These are phyloP conservation scores for California macrophylla DNA, from an alignment of 441 rosid genomes.

Conservation along the genomic window DNA sequence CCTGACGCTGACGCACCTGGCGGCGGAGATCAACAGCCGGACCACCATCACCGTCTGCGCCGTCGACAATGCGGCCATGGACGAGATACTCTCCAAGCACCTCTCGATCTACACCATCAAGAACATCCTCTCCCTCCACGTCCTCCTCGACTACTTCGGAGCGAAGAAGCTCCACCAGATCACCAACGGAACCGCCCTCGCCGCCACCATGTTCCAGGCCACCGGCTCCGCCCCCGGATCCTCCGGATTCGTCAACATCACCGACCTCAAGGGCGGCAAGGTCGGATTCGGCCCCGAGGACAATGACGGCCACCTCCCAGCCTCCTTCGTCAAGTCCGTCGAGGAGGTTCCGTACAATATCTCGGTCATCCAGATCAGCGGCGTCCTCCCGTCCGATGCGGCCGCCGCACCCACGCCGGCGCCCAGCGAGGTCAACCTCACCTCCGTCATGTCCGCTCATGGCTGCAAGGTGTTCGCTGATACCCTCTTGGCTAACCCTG, in stretches of 20 bases:
- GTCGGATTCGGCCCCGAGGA: slow-evolving; percentile 71
- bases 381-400: slow-evolving; percentile 12
- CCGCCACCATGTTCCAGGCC: slow-evolving; percentile 85
- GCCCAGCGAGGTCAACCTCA: slow-evolving; percentile 57
- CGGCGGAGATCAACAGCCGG: slow-evolving; percentile 71
- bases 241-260: slow-evolving; percentile 74
- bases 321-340: slow-evolving; percentile 57
- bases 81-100: slow-evolving; percentile 43
- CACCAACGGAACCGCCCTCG: slow-evolving; percentile 61
- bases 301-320: slow-evolving; percentile 40
- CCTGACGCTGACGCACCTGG: slow-evolving; percentile 70
- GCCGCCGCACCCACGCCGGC: slow-evolving; percentile 66
- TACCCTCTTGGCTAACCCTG: slow-evolving; percentile 47
- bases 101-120: slow-evolving; percentile 64
- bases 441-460: slow-evolving; percentile 71
- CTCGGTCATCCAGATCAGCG: slow-evolving; percentile 74
- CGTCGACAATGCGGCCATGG: slow-evolving; percentile 77
- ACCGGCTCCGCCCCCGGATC: slow-evolving; percentile 79
- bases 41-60: slow-evolving; percentile 82
- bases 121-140: slow-evolving; percentile 74
- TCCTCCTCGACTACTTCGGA: slow-evolving; percentile 81
- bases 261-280: slow-evolving; percentile 74
- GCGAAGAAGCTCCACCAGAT: slow-evolving; percentile 86
- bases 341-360: slow-evolving; percentile 75
- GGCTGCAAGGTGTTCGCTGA: slow-evolving; percentile 90